Conservation (phyloP, 331 rosid species). For the Erythrophleum ivorense region DNA sequence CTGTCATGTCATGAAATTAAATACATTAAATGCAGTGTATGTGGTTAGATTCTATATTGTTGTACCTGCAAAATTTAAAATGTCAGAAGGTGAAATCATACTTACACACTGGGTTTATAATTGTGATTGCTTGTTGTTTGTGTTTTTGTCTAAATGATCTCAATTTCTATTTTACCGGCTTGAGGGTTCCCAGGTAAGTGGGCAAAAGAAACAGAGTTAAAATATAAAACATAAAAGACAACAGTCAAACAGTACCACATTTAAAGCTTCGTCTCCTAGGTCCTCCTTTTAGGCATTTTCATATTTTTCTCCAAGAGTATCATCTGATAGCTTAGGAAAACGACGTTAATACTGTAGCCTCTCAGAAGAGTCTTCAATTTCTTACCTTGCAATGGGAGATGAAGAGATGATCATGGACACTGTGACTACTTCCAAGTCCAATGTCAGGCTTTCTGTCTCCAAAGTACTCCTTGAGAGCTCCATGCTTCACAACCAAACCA, state of each 20-base stretch:
- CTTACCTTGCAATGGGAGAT: slow-evolving; percentile 68
- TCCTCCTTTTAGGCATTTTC: not conserved
- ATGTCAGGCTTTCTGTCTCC: slow-evolving; percentile 64
- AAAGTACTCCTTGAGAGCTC: slow-evolving; percentile 56
- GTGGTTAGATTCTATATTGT: not conserved
- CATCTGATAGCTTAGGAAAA: not conserved
- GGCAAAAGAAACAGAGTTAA: not conserved
- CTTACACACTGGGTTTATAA: not conserved
- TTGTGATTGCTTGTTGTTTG: not conserved
- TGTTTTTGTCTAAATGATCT: slow-evolving; percentile 9
- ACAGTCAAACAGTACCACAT: not conserved
- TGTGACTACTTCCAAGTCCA: slow-evolving; percentile 58
- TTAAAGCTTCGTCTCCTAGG: not conserved
- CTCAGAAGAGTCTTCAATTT: not conserved
- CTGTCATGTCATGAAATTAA: slow-evolving; percentile 58
- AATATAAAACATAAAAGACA: not conserved
- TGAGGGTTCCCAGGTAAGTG: not conserved
- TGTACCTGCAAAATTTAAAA: slow-evolving; percentile 12
- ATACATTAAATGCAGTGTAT: not conserved
- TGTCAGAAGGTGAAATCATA: slow-evolving; percentile 5
- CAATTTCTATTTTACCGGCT: not conserved
- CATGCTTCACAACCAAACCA: slow-evolving; percentile 65
- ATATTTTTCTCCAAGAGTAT: not conserved
- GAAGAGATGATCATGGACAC: slow-evolving; percentile 58
- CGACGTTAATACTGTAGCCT: not conserved